A percentile compares a stretch with the other conserved stretches of the same genome.
Conservation (phyloP, 805 yeast species). For the Candida germanica region DNA sequence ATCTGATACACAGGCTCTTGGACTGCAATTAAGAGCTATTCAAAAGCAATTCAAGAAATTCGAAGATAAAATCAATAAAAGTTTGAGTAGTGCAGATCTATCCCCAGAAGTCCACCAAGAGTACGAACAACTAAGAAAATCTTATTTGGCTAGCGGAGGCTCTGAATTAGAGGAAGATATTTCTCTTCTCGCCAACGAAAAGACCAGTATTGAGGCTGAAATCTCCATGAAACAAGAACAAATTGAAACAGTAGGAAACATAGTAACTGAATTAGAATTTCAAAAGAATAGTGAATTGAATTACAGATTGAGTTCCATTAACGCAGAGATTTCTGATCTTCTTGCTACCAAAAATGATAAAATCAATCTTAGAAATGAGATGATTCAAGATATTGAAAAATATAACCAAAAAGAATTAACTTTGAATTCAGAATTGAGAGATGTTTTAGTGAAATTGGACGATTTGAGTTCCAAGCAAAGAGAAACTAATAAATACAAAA, state of each 20-base stretch:
- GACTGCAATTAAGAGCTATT: conserved; percentile 48
- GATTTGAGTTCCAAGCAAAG: conserved; percentile 74
- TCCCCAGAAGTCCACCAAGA: conserved; percentile 46
- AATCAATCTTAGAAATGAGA: conserved; percentile 20
- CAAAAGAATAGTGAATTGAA: conserved; percentile 32
- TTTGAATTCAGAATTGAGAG: conserved; percentile 61
- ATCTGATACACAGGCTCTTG: conserved; percentile 36
- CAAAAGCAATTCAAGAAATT: conserved; percentile 29
- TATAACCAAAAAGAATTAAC: conserved; percentile 50
- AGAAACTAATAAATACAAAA: conserved; percentile 68
- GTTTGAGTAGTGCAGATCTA: conserved; percentile 14
- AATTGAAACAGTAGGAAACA: conserved; percentile 34
- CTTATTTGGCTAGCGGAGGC: conserved; percentile 55
- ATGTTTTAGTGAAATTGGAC: conserved; percentile 56
- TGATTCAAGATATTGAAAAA: conserved; percentile 36
- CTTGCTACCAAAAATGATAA: conserved; percentile 27
- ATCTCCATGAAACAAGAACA: conserved; percentile 25
- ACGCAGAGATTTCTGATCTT: conserved; percentile 29
- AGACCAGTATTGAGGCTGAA: conserved; percentile 36
- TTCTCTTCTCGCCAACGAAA: conserved; percentile 39
- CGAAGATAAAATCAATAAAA: conserved; percentile 19
- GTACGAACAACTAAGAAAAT: conserved; percentile 56
- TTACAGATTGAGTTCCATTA: conserved; percentile 29
- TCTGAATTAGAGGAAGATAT: conserved; percentile 54
- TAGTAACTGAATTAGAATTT: conserved; percentile 38